These are phyloP conservation scores for Ceratonia siliqua DNA, from an alignment of 306 rosid species.

Conservation along the genomic window DNA sequence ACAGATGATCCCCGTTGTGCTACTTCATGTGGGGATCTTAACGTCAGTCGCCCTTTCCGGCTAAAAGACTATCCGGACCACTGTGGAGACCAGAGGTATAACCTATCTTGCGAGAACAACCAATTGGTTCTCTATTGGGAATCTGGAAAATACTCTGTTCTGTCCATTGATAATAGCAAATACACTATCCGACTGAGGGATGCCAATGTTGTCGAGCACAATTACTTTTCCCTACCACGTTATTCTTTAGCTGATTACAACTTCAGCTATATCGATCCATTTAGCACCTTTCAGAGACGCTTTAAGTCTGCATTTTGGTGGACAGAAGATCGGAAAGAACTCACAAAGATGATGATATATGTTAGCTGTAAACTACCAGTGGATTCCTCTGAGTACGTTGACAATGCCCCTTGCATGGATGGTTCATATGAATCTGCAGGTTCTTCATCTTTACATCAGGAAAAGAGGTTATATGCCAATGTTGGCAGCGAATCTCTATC, in stretches of 20 bases:
- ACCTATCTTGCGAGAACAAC: background rate
- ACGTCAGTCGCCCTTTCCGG: slow-evolving; percentile 35
- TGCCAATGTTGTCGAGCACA: background rate
- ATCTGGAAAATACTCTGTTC: background rate
- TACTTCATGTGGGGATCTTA: background rate
- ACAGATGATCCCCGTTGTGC: background rate
- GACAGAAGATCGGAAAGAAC: too few species aligned
- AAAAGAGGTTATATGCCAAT: background rate
- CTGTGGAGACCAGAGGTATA: background rate
- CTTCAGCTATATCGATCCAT: background rate
- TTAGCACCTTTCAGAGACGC: background rate
- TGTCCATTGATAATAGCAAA: background rate
- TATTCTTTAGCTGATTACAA: background rate
- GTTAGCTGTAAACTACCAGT: background rate
- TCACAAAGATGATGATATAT: background rate
- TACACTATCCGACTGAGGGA: slow-evolving; percentile 2
- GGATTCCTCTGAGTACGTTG: background rate
- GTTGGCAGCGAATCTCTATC: background rate
- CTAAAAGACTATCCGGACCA: background rate
- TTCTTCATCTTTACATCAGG: background rate
- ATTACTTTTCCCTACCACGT: background rate
- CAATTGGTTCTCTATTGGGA: background rate
- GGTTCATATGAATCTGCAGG: background rate
- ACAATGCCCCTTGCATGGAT: background rate
- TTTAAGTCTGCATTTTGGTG: too few species aligned